phyloP scores from a whole-genome alignment of 805 yeast species.

The Myxozyma geophila region DNA sequence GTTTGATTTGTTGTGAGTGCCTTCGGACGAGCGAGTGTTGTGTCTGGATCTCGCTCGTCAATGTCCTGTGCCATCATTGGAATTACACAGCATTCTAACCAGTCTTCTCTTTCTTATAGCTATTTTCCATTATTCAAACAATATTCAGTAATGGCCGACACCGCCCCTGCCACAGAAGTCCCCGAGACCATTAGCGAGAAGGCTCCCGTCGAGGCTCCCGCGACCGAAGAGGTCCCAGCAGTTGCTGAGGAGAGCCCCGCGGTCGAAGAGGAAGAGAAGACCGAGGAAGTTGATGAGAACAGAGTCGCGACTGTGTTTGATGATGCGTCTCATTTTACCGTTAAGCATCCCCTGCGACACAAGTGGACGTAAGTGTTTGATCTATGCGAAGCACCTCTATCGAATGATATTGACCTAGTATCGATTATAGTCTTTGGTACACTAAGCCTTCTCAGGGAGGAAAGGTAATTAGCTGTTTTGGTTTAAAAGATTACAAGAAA shows the following conservation, averaged over 20 bases:
- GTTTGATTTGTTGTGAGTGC: neutral
- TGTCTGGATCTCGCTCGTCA: neutral
- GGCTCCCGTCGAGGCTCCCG: constrained; percentile 9
- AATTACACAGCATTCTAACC: neutral
- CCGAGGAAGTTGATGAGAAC: constrained; percentile 26
- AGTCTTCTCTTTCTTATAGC: neutral
- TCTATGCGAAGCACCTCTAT: neutral
- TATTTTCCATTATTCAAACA: neutral
- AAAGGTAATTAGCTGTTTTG: constrained; percentile 38
- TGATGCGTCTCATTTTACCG: constrained; percentile 58
- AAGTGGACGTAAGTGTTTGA: constrained; percentile 67
- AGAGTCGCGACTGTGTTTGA: constrained; percentile 57
- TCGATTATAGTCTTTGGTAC: constrained; percentile 94
- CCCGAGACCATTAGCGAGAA: constrained; percentile 24
- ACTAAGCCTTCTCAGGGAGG: constrained; percentile 85
- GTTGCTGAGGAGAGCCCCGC: constrained; percentile 1
- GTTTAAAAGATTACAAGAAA: neutral
- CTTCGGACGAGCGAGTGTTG: neutral
- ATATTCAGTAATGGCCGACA: constrained; percentile 17
- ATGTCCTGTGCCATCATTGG: too few relatives aligned
- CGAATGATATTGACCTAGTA: neutral
- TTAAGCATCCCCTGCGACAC: constrained; percentile 86
- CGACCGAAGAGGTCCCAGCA: neutral
- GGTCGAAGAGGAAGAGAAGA: constrained; percentile 2
- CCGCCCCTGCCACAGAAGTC: constrained; percentile 20